Percentiles rank a stretch among this genome's conserved stretches.
Evolutionary conservation across 1,284 basidiomycete species (phyloP).

Genomic region (Gymnopus androsaceus): DNA sequence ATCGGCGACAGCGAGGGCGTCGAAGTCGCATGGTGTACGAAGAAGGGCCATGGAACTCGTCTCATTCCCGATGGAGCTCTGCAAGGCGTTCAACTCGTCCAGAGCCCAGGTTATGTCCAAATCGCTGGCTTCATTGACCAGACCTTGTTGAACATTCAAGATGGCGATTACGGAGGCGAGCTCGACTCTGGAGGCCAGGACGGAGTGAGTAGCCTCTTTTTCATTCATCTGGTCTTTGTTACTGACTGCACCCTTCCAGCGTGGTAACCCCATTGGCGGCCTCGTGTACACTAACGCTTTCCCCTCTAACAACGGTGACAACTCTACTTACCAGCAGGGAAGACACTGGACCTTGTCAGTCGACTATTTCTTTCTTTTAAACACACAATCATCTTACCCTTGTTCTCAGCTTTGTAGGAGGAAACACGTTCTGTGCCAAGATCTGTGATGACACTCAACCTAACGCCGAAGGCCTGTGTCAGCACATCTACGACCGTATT

Average conservation of each 20-base stretch:
- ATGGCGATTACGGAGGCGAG: conserved; percentile 67
- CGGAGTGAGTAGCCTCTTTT: conserved; percentile 34
- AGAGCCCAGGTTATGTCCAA: conserved; percentile 63
- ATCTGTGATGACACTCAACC: conserved; percentile 59
- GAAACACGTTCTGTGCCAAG: conserved; percentile 53
- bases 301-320: conserved; percentile 36
- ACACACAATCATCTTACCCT: neutral
- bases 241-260: conserved; percentile 36
- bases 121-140: conserved; percentile 68
- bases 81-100: conserved; percentile 54
- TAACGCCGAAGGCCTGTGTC: conserved; percentile 56
- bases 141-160: conserved; percentile 51
- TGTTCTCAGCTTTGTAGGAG: conserved; percentile 60
- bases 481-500: conserved; percentile 67
- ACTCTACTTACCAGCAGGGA: conserved; percentile 48
- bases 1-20: conserved; percentile 61
- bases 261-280: conserved; percentile 66
- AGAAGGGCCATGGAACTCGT: conserved; percentile 54
- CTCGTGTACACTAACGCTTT: conserved; percentile 65
- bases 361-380: neutral
- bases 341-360: conserved; percentile 62
- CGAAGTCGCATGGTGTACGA: conserved; percentile 67
- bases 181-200: conserved; percentile 70
- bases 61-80: conserved; percentile 55
- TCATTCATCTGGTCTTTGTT: neutral